These are phyloP conservation scores for Yarrowia bubula DNA, from an alignment of 805 yeast genomes.

Conservation along the genomic window DNA sequence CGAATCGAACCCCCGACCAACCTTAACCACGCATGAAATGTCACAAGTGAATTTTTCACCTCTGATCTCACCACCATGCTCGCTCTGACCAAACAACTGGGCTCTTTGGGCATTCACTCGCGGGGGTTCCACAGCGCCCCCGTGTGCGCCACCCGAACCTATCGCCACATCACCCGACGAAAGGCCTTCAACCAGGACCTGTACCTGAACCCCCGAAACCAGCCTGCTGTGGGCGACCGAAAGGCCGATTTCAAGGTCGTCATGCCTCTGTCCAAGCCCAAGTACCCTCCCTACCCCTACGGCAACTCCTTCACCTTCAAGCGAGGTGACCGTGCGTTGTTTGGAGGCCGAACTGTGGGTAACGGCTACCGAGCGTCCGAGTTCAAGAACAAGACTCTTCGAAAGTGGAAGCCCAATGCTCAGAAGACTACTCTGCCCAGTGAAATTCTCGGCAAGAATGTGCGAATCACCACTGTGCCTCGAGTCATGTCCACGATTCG, in stretches of 20 bases:
- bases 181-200: conserved; percentile 17
- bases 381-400: conserved; percentile 65
- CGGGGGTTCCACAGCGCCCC: background rate
- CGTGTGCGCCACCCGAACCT: background rate
- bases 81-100: conserved; percentile 3
- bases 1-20: background rate
- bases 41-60: background rate
- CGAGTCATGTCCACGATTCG: conserved; percentile 82
- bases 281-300: conserved; percentile 69
- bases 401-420: conserved; percentile 80
- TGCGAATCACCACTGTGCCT: conserved; percentile 66
- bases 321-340: conserved; percentile 82
- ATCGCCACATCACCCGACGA: conserved; percentile 19
- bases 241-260: conserved; percentile 30
- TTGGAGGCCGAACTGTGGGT: conserved; percentile 81
- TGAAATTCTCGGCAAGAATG: conserved; percentile 59
- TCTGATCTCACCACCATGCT: background rate
- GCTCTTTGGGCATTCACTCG: background rate
- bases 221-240: conserved; percentile 8
- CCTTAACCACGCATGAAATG: no score
- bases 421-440: conserved; percentile 78
- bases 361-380: conserved; percentile 79
- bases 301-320: conserved; percentile 77
- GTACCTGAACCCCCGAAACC: conserved; percentile 15
- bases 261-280: conserved; percentile 28